Base-by-base conservation (phyloP, 23 red algal species). In the Gracilaria gracilis region DNA sequence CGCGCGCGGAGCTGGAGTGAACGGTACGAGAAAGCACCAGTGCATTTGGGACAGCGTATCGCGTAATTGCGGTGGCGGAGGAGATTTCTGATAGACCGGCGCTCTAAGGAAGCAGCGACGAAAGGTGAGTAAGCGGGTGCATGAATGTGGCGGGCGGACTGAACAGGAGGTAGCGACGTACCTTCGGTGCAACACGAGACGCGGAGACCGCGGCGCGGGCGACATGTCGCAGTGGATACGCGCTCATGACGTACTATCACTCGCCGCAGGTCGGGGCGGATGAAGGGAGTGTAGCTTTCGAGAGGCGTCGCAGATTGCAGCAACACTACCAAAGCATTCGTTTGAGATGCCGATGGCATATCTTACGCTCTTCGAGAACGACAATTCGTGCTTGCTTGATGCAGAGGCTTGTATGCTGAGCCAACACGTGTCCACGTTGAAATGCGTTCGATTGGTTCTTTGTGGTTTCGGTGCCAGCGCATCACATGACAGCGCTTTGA, bases 1-100 rank as follows among this genome's bases (percentile, higher is more conserved):
- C 84, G 25, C 92, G 92, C 16, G 92, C 92, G 57, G 92, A 94
- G 80, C 61, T 74, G 12, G 89, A 92, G 55, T 92, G 89, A 50
- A 84, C 79, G 69, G 89, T 73, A 28, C 89, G 89, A 57, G 65
- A 71, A 28, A 71, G 9, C 12, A 71, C 53, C 24, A 90, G 73
- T 5, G 87, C 50, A 31, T 73, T 80, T 37, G 51, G 61, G 14
- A 24, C 23, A 34, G 74, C 59, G 11, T 79, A 29, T 13, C 28
- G 40, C 27, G 73, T 19, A 27, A 81, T 47, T 23, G 84, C 69
- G 0, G 48, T 57, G 31, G 69, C 38, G 49, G 67, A 58, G 84
- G 84, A 88, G 15, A 75, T 33, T 64, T 88, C 40, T 14, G 79
- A 32, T 15, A 82, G 79, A 40, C 79, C 79, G 54, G 23, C 79